Percentiles rank a stretch among this genome's conserved stretches.
These are phyloP conservation scores for Cyclaneusma minus DNA, from an alignment of 2,329 filamentous ascomycete genomes.

Conservation along the genomic window DNA sequence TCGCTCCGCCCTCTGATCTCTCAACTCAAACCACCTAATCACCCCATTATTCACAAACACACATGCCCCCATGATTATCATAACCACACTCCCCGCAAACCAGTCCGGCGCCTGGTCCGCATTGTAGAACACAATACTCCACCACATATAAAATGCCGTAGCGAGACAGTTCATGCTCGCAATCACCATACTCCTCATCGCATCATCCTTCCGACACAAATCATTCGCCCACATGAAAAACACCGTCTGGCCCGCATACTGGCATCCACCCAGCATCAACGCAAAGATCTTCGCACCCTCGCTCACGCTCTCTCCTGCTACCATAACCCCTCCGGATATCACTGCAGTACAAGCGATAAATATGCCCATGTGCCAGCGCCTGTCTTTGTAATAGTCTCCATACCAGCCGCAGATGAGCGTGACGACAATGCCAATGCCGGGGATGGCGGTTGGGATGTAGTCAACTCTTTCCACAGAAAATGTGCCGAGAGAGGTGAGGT, in stretches of 20 bases:
- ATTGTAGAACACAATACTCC: slow-evolving; percentile 56
- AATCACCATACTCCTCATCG: slow-evolving; percentile 48
- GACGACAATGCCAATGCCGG: slow-evolving; percentile 30
- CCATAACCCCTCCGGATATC: slow-evolving; percentile 41
- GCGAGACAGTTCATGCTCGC: slow-evolving; percentile 58
- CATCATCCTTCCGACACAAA: slow-evolving; percentile 46
- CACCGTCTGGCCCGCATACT: slow-evolving; percentile 59
- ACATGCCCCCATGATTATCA: slow-evolving; percentile 1
- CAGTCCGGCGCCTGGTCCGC: slow-evolving; percentile 45
- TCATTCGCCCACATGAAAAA: slow-evolving; percentile 69
- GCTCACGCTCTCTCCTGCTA: slow-evolving; percentile 19
- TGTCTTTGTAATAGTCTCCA: slow-evolving; percentile 48
- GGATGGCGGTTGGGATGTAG: slow-evolving; percentile 35
- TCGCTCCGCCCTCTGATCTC: too few species aligned
- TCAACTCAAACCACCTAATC: too few species aligned
- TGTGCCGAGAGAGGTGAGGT: slow-evolving; percentile 28
- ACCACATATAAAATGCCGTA: slow-evolving; percentile 58
- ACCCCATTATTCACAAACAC: neutral
- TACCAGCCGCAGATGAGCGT: slow-evolving; percentile 56
- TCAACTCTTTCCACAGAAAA: slow-evolving; percentile 34
- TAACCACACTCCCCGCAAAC: neutral
- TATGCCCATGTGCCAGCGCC: slow-evolving; percentile 49
- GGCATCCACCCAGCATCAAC: slow-evolving; percentile 55
- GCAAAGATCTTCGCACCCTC: slow-evolving; percentile 43
- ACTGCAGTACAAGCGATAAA: slow-evolving; percentile 52